phyloP scores from a whole-genome alignment of 192 early-diverging fungal species.

The Allomyces javanicus region DNA sequence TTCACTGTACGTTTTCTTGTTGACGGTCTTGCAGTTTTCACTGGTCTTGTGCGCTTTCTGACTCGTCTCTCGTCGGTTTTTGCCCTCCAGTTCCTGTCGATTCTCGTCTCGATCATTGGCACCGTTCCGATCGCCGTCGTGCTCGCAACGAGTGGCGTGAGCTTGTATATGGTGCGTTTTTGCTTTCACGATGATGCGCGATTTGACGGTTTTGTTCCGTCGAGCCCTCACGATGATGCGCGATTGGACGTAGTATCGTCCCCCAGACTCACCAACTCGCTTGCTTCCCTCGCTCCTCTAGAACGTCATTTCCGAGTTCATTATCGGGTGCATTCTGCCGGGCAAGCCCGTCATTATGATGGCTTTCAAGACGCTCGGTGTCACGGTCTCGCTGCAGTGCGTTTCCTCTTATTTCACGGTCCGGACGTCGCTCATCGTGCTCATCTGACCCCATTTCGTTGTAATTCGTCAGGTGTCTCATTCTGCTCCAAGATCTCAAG shows the following conservation, averaged over 20 bases:
- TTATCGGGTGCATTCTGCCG: slow-evolving; percentile 59
- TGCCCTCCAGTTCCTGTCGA: slow-evolving; percentile 44
- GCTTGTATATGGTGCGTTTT: not conserved
- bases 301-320: slow-evolving; percentile 66
- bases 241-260: too few relatives aligned
- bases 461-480: slow-evolving; percentile 11
- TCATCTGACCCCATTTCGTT: too few relatives aligned
- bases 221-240: too few relatives aligned
- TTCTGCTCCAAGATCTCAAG: slow-evolving; percentile 53
- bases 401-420: not conserved
- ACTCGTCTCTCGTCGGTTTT: too few relatives aligned
- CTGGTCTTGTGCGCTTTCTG: too few relatives aligned
- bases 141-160: slow-evolving; percentile 14
- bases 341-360: slow-evolving; percentile 67
- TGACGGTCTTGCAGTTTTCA: too few relatives aligned
- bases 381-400: slow-evolving; percentile 60
- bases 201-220: too few relatives aligned
- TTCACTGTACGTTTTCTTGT: not conserved
- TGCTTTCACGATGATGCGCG: too few relatives aligned
- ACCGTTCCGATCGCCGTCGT: slow-evolving; percentile 67
- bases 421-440: too few relatives aligned
- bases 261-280: too few relatives aligned
- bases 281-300: too few relatives aligned
- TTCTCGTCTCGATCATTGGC: slow-evolving; percentile 38
- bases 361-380: slow-evolving; percentile 70